Evolutionary conservation across 805 yeast species (phyloP).

Genomic region (Yamadazyma philogaea): DNA sequence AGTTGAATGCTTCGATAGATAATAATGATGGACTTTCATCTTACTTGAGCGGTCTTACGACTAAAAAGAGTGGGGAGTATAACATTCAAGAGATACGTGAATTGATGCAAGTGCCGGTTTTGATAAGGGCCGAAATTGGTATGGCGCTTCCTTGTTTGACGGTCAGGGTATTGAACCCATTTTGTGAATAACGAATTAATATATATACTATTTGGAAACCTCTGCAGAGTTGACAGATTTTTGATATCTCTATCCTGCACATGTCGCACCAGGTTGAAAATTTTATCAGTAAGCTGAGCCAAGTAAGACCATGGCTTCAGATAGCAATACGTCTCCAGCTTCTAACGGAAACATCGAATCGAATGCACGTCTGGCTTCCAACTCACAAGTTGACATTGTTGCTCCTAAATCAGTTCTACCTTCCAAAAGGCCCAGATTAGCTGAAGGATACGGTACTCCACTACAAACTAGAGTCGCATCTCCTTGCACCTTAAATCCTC

Average conservation of each 20-base stretch:
- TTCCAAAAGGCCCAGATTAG: conserved; percentile 21
- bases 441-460: conserved; percentile 44
- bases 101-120: conserved; percentile 73
- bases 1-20: conserved; percentile 22
- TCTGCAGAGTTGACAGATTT: no score
- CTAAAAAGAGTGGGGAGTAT: conserved; percentile 57
- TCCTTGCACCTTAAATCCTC: conserved; percentile 79
- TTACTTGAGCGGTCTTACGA: conserved; percentile 54
- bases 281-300: conserved; percentile 1
- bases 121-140: conserved; percentile 87
- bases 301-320: neutral
- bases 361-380: neutral
- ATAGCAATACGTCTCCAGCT: neutral
- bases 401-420: conserved; percentile 22
- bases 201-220: no score
- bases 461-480: conserved; percentile 74
- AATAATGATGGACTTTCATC: conserved; percentile 40
- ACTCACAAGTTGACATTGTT: neutral
- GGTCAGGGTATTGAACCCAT: conserved; percentile 88
- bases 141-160: conserved; percentile 95
- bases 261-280: conserved; percentile 3
- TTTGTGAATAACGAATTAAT: conserved; percentile 22
- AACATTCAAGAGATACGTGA: conserved; percentile 80
- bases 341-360: neutral
- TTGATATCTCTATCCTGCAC: neutral